Conservation (phyloP, 106 monocot genomes). For the Amphibolis antarctica region DNA sequence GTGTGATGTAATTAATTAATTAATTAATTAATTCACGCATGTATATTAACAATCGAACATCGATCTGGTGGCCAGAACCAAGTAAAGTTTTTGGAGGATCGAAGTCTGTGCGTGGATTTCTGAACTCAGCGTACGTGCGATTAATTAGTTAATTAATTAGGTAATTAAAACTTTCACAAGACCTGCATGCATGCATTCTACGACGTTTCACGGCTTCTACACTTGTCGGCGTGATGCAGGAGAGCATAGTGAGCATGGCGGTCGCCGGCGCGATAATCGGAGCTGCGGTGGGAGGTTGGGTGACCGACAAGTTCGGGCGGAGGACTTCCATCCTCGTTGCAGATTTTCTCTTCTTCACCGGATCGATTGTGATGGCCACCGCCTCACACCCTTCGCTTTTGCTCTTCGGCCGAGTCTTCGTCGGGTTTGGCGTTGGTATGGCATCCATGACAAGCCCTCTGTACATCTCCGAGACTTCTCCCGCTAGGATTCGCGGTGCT, state of each 20-base stretch:
- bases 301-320: conserved; percentile 58
- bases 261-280: conserved; percentile 82
- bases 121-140: no score
- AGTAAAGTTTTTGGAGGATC: no score
- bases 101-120: no score
- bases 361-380: conserved; percentile 64
- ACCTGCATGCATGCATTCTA: no score
- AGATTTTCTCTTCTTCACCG: conserved; percentile 59
- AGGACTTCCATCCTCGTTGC: conserved; percentile 43
- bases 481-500: conserved; percentile 62
- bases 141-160: no score
- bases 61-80: no score
- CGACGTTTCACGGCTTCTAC: no score
- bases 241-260: conserved; percentile 77
- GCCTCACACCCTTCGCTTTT: conserved; percentile 36
- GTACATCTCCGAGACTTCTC: conserved; percentile 82
- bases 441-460: conserved; percentile 85
- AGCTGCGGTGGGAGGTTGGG: conserved; percentile 66
- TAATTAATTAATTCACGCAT: no score
- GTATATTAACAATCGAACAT: no score
- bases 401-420: conserved; percentile 54
- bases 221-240: no score
- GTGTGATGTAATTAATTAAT: no score
- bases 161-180: no score
- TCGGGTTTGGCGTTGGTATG: conserved; percentile 84